Percentiles rank a stretch among this genome's conserved stretches.
These are phyloP conservation scores for Fagopyrum tataricum DNA, from an alignment of 148 eudicot species.

Conservation along the genomic window DNA sequence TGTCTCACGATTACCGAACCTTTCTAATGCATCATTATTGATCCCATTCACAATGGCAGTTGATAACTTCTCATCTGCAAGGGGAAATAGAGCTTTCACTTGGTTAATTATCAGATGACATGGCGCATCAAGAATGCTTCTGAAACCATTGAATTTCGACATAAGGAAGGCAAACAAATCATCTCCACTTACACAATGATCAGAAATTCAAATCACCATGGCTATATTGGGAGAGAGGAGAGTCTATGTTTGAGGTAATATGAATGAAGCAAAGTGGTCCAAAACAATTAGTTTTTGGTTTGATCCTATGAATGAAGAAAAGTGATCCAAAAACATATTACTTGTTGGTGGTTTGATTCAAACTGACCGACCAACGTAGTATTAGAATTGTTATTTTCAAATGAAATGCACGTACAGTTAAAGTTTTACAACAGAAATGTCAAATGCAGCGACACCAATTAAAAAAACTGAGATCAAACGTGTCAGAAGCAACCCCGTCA, in stretches of 20 bases:
- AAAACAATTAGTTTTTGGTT: background rate
- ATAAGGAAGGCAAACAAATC: background rate
- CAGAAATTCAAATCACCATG: background rate
- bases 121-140: background rate
- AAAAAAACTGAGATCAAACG: background rate
- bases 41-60: constrained; percentile 22
- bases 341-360: background rate
- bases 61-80: constrained; percentile 38
- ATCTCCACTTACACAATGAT: background rate
- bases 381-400: background rate
- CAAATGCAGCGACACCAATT: background rate
- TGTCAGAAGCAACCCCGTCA: background rate
- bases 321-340: background rate
- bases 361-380: background rate
- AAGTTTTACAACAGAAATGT: background rate
- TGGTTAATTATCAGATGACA: constrained; percentile 4
- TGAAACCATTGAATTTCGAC: background rate
- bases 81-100: background rate
- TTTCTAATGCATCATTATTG: constrained; percentile 43
- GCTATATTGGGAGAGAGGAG: too few species aligned
- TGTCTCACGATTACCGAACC: constrained; percentile 71
- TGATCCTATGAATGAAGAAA: background rate
- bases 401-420: background rate
- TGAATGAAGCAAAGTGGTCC: background rate
- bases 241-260: background rate